phyloP scores from a whole-genome alignment of 2,329 filamentous ascomycete genomes.

The Alternaria triticimaculans region DNA sequence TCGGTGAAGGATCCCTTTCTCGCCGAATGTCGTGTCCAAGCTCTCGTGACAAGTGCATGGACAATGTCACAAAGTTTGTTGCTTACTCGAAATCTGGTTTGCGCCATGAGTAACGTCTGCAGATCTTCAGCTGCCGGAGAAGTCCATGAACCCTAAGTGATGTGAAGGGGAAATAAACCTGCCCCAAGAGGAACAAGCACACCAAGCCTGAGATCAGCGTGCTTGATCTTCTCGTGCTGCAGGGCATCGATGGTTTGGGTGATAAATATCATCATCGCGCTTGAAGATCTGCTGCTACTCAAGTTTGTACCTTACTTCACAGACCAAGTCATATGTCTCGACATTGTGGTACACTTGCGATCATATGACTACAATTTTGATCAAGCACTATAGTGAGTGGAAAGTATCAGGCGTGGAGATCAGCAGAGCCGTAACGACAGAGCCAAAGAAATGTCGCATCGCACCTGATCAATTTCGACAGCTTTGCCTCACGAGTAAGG shows the following conservation, averaged over 20 bases:
- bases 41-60: neutral
- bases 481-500: neutral
- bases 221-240: neutral
- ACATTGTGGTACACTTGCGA: neutral
- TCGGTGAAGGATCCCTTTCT: neutral
- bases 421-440: neutral
- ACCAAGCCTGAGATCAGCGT: neutral
- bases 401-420: neutral
- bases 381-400: neutral
- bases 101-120: neutral
- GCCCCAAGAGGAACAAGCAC: neutral
- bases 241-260: neutral
- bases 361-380: neutral
- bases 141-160: neutral
- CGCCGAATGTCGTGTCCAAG: neutral
- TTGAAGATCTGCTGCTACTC: neutral
- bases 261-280: neutral
- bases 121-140: neutral
- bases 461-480: neutral
- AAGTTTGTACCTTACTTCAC: neutral
- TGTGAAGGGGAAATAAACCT: neutral
- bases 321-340: neutral
- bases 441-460: neutral
- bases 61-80: neutral
- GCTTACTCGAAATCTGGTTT: neutral